These are phyloP conservation scores for Bocquillonia castaneifolia DNA, from an alignment of 441 rosid genomes.

Conservation along the genomic window DNA sequence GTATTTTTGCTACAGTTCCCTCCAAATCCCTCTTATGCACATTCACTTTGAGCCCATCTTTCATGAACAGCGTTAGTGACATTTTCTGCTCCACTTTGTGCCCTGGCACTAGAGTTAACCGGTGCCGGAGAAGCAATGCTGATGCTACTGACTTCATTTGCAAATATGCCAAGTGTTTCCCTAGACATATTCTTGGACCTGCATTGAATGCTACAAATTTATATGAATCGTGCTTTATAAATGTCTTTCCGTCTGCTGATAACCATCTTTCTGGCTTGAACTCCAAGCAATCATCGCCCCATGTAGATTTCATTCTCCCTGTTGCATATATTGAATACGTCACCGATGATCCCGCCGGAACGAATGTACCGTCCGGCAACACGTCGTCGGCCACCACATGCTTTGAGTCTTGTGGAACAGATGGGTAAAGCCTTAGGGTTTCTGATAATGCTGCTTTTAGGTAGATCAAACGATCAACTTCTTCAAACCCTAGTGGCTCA, in stretches of 20 bases:
- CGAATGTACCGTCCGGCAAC: constrained; percentile 83
- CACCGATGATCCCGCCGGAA: constrained; percentile 91
- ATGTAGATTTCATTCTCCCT: constrained; percentile 77
- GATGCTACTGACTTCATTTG: constrained; percentile 93
- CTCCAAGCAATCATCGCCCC: constrained; percentile 92
- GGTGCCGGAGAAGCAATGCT: constrained; percentile 69
- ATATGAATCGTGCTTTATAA: constrained; percentile 59
- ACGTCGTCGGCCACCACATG: constrained; percentile 75
- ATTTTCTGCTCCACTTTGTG: constrained; percentile 93
- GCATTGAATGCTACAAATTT: constrained; percentile 91
- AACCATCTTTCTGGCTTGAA: constrained; percentile 87
- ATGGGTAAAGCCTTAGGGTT: constrained; percentile 80
- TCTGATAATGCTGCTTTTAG: constrained; percentile 87
- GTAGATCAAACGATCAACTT: constrained; percentile 62
- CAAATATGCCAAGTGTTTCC: constrained; percentile 78
- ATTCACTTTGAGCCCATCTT: constrained; percentile 66
- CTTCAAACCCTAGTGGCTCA: constrained; percentile 72
- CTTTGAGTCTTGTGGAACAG: constrained; percentile 94
- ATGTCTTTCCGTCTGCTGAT: constrained; percentile 49
- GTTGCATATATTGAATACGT: constrained; percentile 89
- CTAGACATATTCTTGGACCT: constrained; percentile 83
- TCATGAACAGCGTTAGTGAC: constrained; percentile 91
- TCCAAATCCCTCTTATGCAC: constrained; percentile 58
- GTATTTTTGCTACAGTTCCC: constrained; percentile 32
- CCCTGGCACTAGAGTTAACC: constrained; percentile 57